Evolutionary conservation across 257 asterid species (phyloP), one percentile per base, ranked within the genome.

Genomic region (Solanum infundibuliforme): DNA sequence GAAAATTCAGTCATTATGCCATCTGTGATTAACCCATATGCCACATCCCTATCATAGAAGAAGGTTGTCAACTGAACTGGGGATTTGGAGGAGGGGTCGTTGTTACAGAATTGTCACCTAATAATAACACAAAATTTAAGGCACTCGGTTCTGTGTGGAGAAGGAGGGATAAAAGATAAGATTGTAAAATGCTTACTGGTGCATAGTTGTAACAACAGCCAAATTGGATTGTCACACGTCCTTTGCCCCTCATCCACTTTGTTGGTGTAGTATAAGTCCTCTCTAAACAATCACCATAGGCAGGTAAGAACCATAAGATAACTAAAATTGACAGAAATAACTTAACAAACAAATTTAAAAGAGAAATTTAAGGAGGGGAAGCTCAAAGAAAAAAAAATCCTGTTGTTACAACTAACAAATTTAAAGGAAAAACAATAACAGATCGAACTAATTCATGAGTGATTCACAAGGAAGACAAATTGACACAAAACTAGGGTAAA

Each of bases 171-270:
- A 35, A 46, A 68, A 48, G 41, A 82, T 82, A 29, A 86, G 48
- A 72, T 23, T 23, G 39, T 38, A 23, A 32, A 32, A 84, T 66
- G 75, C 84, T 88, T 75, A 91, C 93, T 35, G 38, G 36, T 36
- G 91, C 87, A 74, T 92, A 90, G 77, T 90, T 91, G 89, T 91
- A 91, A 79, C 94, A 90, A 87, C 94, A 92, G 65, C 94, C 94
- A 74, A 92, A 92, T 76, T 92, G 94, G 23, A 92, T 83, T 16
- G 94, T 90, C 27, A 90, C 91, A 23, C 91, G 92, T 9, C 94
- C 94, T 87, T 91, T 92, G 71, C 94, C 94, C 68, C 65, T 90
- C 91, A 91, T 91, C 93, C 94, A 91, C 85, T 91, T 92, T 52
- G 86, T 77, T 18, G 92, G 93, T 79, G 91, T 92, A 74, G 93